Percentiles rank a stretch among this genome's conserved stretches.
phyloP scores from a whole-genome alignment of 345 rosid species.

The Salix viminalis region DNA sequence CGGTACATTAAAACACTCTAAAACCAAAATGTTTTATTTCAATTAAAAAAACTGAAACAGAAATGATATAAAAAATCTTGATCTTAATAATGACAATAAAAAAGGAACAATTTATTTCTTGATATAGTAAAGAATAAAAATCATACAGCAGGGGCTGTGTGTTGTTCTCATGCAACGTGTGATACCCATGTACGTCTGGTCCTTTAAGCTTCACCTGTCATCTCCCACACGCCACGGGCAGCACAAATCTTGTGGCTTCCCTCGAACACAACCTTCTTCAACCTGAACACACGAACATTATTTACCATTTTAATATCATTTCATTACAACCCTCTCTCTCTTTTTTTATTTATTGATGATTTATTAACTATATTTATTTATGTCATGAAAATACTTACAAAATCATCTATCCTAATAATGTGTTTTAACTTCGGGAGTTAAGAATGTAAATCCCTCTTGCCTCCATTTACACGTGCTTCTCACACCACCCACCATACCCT shows the following conservation, averaged over 20 bases:
- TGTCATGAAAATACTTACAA: no score
- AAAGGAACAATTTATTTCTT: background rate
- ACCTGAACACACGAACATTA: conserved; percentile 4
- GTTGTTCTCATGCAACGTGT: conserved; percentile 10
- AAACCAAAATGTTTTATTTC: no score
- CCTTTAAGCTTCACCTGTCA: conserved; percentile 20
- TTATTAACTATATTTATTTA: no score
- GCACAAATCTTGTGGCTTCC: conserved; percentile 77
- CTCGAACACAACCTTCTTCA: conserved; percentile 18
- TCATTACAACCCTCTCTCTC: background rate
- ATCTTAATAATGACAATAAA: background rate
- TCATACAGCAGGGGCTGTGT: conserved; percentile 4
- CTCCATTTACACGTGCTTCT: conserved; percentile 47
- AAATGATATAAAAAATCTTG: no score
- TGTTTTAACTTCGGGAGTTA: no score
- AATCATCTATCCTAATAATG: no score
- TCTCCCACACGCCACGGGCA: conserved; percentile 78
- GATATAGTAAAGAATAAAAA: background rate
- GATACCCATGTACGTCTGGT: conserved; percentile 43
- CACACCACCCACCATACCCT: conserved; percentile 25
- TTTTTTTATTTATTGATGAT: no score
- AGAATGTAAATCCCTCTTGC: no score
- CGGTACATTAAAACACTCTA: accelerated
- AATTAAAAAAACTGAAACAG: no score
- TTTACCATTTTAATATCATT: conserved; percentile 12